These are phyloP conservation scores for Rhodotorula sp. DNA, from an alignment of 1,284 basidiomycete species.

Conservation along the genomic window DNA sequence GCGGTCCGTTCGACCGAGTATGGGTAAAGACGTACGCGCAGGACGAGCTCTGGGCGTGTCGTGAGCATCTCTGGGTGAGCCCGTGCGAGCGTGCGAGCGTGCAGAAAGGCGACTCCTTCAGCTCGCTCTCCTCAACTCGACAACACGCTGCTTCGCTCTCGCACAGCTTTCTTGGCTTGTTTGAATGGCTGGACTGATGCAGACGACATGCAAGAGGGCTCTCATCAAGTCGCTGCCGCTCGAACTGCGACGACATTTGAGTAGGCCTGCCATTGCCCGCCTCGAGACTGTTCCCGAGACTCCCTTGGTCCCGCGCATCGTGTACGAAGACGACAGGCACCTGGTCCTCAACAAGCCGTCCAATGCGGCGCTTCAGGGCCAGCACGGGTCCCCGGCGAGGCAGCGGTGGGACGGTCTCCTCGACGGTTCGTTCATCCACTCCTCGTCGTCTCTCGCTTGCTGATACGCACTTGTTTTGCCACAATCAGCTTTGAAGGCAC, in stretches of 20 bases:
- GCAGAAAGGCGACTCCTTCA: neutral
- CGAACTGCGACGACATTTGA: too few species aligned
- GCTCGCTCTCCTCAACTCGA: neutral
- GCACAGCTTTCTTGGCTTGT: too few species aligned
- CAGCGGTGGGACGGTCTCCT: slow-evolving; percentile 25
- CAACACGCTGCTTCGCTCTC: too few species aligned
- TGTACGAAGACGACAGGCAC: slow-evolving; percentile 13
- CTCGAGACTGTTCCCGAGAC: too few species aligned
- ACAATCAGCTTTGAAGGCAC: slow-evolving; percentile 7
- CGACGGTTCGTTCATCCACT: slow-evolving; percentile 8
- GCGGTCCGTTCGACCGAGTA: neutral
- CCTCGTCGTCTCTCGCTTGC: neutral
- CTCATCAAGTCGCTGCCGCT: neutral
- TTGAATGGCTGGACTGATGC: neutral
- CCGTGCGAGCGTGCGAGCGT: neutral
- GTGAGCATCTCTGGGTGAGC: slow-evolving; percentile 19
- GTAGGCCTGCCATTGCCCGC: too few species aligned
- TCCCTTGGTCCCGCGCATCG: neutral
- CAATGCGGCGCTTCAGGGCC: slow-evolving; percentile 25
- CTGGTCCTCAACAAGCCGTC: slow-evolving; percentile 36
- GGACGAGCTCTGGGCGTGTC: slow-evolving; percentile 35
- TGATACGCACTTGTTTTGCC: neutral
- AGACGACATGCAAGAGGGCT: neutral
- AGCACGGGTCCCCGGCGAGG: slow-evolving; percentile 23
- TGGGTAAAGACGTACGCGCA: slow-evolving; percentile 20